Percentiles rank a stretch among this genome's conserved stretches.
phyloP scores from a whole-genome alignment of 2,329 filamentous ascomycete genomes.

The Colletotrichum orbiculare region DNA sequence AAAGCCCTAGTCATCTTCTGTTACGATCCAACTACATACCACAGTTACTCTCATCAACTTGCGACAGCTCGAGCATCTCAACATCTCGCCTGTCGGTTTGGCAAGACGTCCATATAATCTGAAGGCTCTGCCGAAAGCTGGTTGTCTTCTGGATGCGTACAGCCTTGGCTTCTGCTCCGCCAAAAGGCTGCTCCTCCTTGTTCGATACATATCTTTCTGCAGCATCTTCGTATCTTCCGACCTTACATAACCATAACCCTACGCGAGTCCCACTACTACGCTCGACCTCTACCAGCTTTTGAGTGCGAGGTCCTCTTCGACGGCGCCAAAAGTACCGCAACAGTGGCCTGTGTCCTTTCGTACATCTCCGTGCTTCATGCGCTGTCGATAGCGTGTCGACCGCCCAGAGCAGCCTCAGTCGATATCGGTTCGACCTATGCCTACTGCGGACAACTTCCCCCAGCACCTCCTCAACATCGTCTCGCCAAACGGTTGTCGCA shows the following conservation, averaged over 20 bases:
- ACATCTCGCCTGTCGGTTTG: no score
- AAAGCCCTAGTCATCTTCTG: no score
- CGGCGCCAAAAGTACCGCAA: conserved; percentile 16
- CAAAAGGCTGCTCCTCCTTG: not conserved
- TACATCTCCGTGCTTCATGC: conserved; percentile 25
- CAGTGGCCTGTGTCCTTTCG: conserved; percentile 18
- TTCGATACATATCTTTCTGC: conserved; percentile 12
- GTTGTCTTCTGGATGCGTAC: no score
- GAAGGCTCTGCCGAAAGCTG: no score
- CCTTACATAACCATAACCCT: conserved; percentile 17
- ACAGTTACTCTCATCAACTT: no score
- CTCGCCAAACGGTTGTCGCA: no score
- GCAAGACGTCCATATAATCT: no score
- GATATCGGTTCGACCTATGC: not conserved
- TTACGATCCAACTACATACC: no score
- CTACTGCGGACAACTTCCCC: not conserved
- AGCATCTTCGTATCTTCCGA: not conserved
- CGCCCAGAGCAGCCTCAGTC: conserved; percentile 7
- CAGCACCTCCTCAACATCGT: not conserved
- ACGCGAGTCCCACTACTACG: conserved; percentile 6
- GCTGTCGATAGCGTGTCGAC: not conserved
- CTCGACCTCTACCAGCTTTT: conserved; percentile 8
- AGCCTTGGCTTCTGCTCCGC: no score
- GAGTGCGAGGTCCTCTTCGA: conserved; percentile 12
- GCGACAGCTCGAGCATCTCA: no score